Evolutionary conservation across 2,329 filamentous ascomycete genomes (phyloP), one percentile per base, ranked within the genome.

Genomic region (Colletotrichum tropicicola): DNA sequence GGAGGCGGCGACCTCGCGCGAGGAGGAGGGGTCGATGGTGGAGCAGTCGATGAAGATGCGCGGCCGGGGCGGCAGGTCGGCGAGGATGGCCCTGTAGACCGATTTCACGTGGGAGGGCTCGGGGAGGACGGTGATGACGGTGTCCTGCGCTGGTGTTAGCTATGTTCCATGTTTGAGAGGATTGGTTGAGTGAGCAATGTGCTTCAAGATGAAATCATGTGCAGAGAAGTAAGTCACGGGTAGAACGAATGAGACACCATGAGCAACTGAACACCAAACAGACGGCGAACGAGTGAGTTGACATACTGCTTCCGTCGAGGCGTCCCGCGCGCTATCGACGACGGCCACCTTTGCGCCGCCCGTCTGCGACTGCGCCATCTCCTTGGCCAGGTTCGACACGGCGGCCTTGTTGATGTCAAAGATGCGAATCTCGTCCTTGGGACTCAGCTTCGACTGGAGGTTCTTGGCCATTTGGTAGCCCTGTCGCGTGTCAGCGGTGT

Each of bases 1-100:
- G 23, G 86, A 85, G 66, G 89, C 83, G 21, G 94, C 93, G 5
- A 98, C 91, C 69, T 89, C 86, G 39, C 88, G 88, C 1, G 94
- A 98, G 3, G 94, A 93, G 30, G 89, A 89, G 0, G 94, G 94
- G 78, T 98, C 96, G 74, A 99, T 98, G 15, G 96, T 99, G 4
- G 95, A 98, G 78, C 92, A 95, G 78, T 99, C 96, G 74, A 99
- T 96, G 77, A 97, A 98, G 62, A 98, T 80, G 39, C 94, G 90
- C 62, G 90, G 82, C 53, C 84, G 85, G 41, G 82, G 80, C 1
- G 83, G 76, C 1, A 82, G 77, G 3, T 85, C 81, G 48, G 87
- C 83, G 45, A 97, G 83, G 74, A 98, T 94, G 58, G 90, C 85
- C 48, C 88, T 82, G 77, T 94, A 98, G 39, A 97, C 93, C 54